Percentiles rank a stretch among this genome's conserved stretches.
Evolutionary conservation across 495 filamentous ascomycete genomes (phyloP).

Genomic region (Daldinia grandis): DNA sequence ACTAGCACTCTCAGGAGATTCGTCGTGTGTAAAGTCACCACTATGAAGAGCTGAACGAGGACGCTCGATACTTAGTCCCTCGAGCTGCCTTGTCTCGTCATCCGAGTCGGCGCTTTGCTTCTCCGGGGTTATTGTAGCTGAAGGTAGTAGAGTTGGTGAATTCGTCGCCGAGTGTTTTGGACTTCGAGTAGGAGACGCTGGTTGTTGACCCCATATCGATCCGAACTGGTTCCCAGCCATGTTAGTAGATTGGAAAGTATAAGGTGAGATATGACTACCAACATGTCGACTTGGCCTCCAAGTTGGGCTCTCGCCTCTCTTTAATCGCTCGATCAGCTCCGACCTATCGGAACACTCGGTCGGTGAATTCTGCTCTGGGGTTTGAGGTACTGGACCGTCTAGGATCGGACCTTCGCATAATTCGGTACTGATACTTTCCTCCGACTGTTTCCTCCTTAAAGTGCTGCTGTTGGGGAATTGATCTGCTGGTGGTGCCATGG

Average conservation of each 20-base stretch:
- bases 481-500: constrained; percentile 32
- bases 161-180: constrained; percentile 49
- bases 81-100: constrained; percentile 41
- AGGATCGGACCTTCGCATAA: constrained; percentile 64
- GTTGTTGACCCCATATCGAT: constrained; percentile 48
- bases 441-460: constrained; percentile 50
- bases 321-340: constrained; percentile 85
- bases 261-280: constrained; percentile 24
- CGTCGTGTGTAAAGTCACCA: constrained; percentile 81
- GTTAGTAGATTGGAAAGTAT: constrained; percentile 27
- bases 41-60: constrained; percentile 88
- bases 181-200: constrained; percentile 46
- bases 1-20: constrained; percentile 35
- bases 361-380: constrained; percentile 42
- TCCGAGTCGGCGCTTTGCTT: constrained; percentile 44
- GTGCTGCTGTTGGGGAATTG: constrained; percentile 13
- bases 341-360: constrained; percentile 65
- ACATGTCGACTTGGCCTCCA: constrained; percentile 76
- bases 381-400: constrained; percentile 50
- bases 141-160: constrained; percentile 49
- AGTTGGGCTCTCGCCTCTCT: constrained; percentile 77
- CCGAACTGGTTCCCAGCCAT: constrained; percentile 45
- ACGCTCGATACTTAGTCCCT: constrained; percentile 74
- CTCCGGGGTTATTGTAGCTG: constrained; percentile 55
- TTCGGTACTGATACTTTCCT: constrained; percentile 64